Conservation (phyloP, 768 basidiomycete species). For the Lactarius hengduanensis region DNA sequence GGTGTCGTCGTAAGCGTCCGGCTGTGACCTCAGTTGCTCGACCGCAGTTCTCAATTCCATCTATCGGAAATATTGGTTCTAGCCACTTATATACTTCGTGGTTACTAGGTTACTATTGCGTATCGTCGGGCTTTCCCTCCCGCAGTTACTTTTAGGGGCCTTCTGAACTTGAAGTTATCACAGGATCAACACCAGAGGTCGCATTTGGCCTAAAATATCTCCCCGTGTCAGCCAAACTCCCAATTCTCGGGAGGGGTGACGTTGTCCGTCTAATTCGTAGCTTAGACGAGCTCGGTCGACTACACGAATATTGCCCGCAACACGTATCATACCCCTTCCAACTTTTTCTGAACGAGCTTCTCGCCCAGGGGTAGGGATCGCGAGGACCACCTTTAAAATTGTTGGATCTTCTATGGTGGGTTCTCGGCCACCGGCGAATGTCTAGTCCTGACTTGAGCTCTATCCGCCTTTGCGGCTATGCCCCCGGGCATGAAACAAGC, state of each 20-base stretch:
- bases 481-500: constrained; percentile 52
- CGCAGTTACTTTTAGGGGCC: background rate
- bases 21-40: background rate
- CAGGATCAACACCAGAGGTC: constrained; percentile 9
- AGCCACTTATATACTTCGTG: background rate
- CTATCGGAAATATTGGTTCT: too few relatives aligned
- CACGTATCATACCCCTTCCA: constrained; percentile 52
- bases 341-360: constrained; percentile 50
- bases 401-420: constrained; percentile 43
- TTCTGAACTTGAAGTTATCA: background rate
- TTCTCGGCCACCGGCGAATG: constrained; percentile 57
- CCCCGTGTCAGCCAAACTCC: constrained; percentile 4
- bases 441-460: constrained; percentile 55
- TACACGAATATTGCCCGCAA: constrained; percentile 55
- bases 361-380: too few relatives aligned
- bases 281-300: constrained; percentile 42
- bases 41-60: background rate
- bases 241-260: constrained; percentile 1
- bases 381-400: too few relatives aligned
- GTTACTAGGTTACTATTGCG: too few relatives aligned
- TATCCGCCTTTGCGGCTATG: constrained; percentile 53
- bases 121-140: too few relatives aligned
- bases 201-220: constrained; percentile 16
- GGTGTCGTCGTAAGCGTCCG: too few relatives aligned
- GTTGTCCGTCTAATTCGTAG: background rate